Percentiles rank a stretch among this genome's conserved stretches.
These are phyloP conservation scores for Naganishia cerealis DNA, from an alignment of 1,284 basidiomycete genomes.

Conservation along the genomic window DNA sequence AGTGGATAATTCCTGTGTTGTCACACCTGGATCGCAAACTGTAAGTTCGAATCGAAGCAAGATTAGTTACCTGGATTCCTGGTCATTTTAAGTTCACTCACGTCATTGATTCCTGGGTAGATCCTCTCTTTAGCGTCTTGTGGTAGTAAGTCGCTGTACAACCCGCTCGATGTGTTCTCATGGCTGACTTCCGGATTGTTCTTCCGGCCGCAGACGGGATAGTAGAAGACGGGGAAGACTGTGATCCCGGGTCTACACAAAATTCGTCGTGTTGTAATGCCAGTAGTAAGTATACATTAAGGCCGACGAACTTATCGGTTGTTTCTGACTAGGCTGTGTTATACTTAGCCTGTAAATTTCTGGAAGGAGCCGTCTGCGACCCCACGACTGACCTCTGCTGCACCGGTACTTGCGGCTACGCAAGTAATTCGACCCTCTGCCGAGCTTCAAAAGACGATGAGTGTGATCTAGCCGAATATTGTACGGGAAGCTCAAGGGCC, in stretches of 20 bases:
- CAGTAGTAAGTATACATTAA: slow-evolving; percentile 49
- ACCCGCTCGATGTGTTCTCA: background rate
- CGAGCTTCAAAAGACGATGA: slow-evolving; percentile 65
- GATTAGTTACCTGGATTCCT: background rate
- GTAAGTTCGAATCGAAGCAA: slow-evolving; percentile 38
- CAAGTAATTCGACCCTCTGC: slow-evolving; percentile 65
- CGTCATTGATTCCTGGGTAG: background rate
- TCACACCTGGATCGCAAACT: slow-evolving; percentile 57
- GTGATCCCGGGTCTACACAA: slow-evolving; percentile 72
- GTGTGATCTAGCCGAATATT: slow-evolving; percentile 78
- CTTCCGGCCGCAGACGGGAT: slow-evolving; percentile 48
- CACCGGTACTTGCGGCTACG: slow-evolving; percentile 67
- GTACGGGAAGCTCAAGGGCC: slow-evolving; percentile 69
- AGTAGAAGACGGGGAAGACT: slow-evolving; percentile 69
- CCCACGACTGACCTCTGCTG: slow-evolving; percentile 77
- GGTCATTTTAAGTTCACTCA: background rate
- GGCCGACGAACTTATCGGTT: background rate
- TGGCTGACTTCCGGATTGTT: slow-evolving; percentile 10
- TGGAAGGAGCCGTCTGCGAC: slow-evolving; percentile 71
- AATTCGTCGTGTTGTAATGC: slow-evolving; percentile 74
- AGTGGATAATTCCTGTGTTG: slow-evolving; percentile 64
- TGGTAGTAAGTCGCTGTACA: slow-evolving; percentile 45
- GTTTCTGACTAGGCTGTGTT: background rate
- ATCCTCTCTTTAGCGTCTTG: slow-evolving; percentile 48
- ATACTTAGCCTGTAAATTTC: slow-evolving; percentile 69